Percentiles rank a stretch among this genome's conserved stretches.
Conservation (phyloP, 148 eudicot species). For the Pharnaceum exiguum region DNA sequence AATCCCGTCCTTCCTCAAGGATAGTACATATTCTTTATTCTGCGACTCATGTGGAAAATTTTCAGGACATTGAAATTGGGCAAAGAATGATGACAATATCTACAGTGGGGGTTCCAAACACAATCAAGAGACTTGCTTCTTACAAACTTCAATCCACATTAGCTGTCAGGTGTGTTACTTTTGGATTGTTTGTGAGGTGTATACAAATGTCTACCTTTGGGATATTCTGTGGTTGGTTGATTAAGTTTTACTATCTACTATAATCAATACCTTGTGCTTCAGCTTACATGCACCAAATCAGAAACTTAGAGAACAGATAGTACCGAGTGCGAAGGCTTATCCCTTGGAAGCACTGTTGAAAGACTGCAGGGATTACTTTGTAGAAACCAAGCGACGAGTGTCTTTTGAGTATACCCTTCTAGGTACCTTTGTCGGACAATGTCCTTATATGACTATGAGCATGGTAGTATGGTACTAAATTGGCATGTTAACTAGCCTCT, state of each 20-base stretch:
- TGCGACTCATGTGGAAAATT: constrained; percentile 1
- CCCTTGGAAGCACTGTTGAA: constrained; percentile 90
- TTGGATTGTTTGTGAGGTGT: neutral
- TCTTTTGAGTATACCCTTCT: constrained; percentile 95
- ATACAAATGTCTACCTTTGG: neutral
- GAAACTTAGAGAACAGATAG: constrained; percentile 84
- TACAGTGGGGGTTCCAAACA: constrained; percentile 98
- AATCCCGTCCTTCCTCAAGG: constrained; percentile 2
- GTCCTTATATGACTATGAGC: neutral
- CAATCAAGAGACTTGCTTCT: constrained; percentile 76
- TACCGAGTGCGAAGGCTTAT: constrained; percentile 96
- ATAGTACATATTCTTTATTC: neutral
- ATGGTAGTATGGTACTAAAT: neutral
- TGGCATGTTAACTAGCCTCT: neutral
- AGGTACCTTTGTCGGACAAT: constrained; percentile 47
- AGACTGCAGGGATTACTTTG: constrained; percentile 92
- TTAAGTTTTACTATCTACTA: neutral
- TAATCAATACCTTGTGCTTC: constrained; percentile 21
- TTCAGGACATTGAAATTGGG: constrained; percentile 87
- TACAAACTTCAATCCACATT: constrained; percentile 97
- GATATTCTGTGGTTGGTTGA: neutral
- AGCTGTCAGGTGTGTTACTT: constrained; percentile 66
- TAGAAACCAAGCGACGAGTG: constrained; percentile 83
- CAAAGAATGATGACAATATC: constrained; percentile 99
- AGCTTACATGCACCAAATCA: constrained; percentile 99